Base-by-base conservation (phyloP, 257 asterid species). In the Solanum ahanhuiri region DNA sequence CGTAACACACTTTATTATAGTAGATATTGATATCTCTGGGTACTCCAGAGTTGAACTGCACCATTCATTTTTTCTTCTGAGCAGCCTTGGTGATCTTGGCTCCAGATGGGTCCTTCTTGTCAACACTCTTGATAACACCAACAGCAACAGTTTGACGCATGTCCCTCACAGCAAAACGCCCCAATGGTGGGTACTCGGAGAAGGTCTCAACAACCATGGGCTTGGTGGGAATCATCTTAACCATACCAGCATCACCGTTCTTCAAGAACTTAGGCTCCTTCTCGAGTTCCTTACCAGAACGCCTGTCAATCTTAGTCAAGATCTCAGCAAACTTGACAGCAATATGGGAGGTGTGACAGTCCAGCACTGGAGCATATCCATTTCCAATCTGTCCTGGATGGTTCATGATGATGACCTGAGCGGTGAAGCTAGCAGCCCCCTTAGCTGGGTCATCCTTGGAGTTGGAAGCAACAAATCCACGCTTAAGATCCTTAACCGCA, bases 41-140 rank as follows among this genome's bases (percentile, higher is more conserved):
- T 28, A 17, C 23, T 15, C 70, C 64, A 77, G 66, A 15, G 64
- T 57, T 72, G 71, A 54, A 86, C 82, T 41, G 90, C 76, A 82
- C 84, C 34, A 12, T 88, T 94, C 94, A 93, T 90, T 94, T 94
- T 90, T 93, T 93, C 95, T 94, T 94, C 20, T 70, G 94, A 15
- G 98, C 98, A 83, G 96, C 98, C 94, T 94, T 93, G 88, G 96
- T 93, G 57, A 94, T 93, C 92, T 93, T 93, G 33, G 97, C 97
- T 18, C 95, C 97, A 6, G 91, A 39, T 4, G 97, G 94, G 35
- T 93, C 97, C 91, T 93, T 93, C 95, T 94, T 94, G 64, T 93
- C 96, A 41, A 93, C 96, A 60, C 84, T 88, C 93, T 93, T 93
- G 89, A 92, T 91, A 28, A 93, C 95, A 88, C 96, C 95, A 66